A percentile compares a stretch with the other conserved stretches of the same genome.
Conservation (phyloP, 1,139 yeast species). For the Yamadazyma triangularis region DNA sequence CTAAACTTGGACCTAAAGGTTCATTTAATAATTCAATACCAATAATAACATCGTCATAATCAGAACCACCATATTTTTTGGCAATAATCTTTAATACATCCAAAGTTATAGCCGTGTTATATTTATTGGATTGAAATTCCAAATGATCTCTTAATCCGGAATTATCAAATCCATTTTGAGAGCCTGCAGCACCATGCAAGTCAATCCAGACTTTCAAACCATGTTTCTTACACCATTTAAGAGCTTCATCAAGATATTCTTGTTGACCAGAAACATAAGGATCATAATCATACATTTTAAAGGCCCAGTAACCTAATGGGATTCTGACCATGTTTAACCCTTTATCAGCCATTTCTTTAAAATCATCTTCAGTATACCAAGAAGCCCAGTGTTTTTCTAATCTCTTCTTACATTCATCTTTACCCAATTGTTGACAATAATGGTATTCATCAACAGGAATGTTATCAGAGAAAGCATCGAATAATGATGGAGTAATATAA, state of each 20-base stretch:
- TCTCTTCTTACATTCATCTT: constrained; percentile 46
- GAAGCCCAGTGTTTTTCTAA: constrained; percentile 72
- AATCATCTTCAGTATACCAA: constrained; percentile 75
- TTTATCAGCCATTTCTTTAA: constrained; percentile 50
- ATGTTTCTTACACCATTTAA: constrained; percentile 65
- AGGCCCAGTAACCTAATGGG: constrained; percentile 98
- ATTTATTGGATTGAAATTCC: constrained; percentile 49
- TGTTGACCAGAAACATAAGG: constrained; percentile 90
- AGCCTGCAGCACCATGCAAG: constrained; percentile 95
- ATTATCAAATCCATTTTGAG: constrained; percentile 95
- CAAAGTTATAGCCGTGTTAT: constrained; percentile 49
- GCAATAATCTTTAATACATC: constrained; percentile 43
- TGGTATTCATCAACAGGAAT: constrained; percentile 87
- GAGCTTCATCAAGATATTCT: constrained; percentile 65
- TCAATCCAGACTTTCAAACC: constrained; percentile 84
- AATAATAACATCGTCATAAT: constrained; percentile 66
- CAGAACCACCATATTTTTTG: constrained; percentile 61
- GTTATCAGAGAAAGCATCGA: constrained; percentile 44
- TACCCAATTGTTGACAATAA: constrained; percentile 59
- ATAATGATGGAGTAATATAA: constrained; percentile 79
- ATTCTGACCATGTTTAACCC: constrained; percentile 87
- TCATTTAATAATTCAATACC: constrained; percentile 88
- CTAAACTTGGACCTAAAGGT: constrained; percentile 72
- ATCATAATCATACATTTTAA: constrained; percentile 55
- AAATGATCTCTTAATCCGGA: constrained; percentile 75